A percentile compares a stretch with the other conserved stretches of the same genome.
These are phyloP conservation scores for Suillus subalutaceus DNA, from an alignment of 768 basidiomycete genomes.

Conservation along the genomic window DNA sequence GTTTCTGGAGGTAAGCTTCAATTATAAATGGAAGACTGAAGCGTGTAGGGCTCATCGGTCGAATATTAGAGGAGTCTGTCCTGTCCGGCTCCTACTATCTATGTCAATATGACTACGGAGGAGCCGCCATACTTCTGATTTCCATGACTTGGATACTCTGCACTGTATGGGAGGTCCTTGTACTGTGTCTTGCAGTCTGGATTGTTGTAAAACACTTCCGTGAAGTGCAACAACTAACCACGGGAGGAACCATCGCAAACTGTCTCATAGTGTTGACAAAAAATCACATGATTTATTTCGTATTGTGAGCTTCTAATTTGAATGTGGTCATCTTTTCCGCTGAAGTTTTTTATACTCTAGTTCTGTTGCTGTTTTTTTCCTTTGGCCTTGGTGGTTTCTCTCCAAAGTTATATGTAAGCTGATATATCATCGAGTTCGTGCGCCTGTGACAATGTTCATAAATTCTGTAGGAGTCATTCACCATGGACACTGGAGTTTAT, in stretches of 20 bases:
- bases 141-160: not conserved
- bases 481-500: not conserved
- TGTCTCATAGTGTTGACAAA: slow-evolving; percentile 1
- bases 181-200: slow-evolving; percentile 1
- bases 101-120: not conserved
- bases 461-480: not conserved
- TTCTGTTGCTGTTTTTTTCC: not conserved
- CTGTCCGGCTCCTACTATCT: not conserved
- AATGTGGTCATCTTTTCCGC: not conserved
- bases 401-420: not conserved
- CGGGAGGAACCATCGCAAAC: not conserved
- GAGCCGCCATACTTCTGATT: not conserved
- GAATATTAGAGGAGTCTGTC: not conserved
- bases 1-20: not conserved
- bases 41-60: not conserved
- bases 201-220: slow-evolving; percentile 5
- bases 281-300: not conserved
- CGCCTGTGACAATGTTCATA: not conserved
- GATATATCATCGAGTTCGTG: not conserved
- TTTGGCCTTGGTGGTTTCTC: not conserved
- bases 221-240: not conserved
- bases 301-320: not conserved
- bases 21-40: not conserved
- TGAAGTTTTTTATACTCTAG: not conserved
- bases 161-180: not conserved